phyloP scores from a whole-genome alignment of 805 yeast genomes.

The Lipomyces oligophaga region DNA sequence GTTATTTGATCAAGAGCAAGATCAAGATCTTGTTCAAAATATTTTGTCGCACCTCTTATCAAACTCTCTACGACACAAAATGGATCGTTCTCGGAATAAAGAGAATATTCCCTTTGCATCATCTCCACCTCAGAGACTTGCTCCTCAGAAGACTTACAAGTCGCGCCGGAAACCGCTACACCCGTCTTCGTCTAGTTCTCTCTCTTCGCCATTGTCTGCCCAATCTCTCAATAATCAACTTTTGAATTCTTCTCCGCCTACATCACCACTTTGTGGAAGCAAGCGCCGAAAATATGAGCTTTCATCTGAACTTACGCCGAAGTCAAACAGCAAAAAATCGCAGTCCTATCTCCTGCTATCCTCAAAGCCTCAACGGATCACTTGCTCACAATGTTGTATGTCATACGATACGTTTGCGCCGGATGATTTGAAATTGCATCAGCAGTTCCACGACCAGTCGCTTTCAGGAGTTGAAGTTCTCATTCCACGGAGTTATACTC shows the following conservation, averaged over 20 bases:
- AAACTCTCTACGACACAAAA: too few relatives aligned
- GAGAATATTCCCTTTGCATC: too few relatives aligned
- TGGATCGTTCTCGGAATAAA: too few relatives aligned
- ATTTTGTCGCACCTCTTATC: too few relatives aligned
- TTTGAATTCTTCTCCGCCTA: too few relatives aligned
- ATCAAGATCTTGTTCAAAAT: too few relatives aligned
- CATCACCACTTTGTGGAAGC: background rate
- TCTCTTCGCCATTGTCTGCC: conserved; percentile 3
- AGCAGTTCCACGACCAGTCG: conserved; percentile 46
- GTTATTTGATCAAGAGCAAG: too few relatives aligned
- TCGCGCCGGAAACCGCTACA: background rate
- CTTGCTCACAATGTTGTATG: conserved; percentile 54
- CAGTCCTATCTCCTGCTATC: conserved; percentile 28
- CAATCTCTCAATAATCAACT: too few relatives aligned
- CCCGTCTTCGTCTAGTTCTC: background rate
- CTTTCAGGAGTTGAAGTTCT: conserved; percentile 46
- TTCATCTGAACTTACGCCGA: background rate
- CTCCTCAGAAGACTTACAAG: background rate
- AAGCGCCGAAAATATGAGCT: background rate
- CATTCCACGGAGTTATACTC: conserved; percentile 3
- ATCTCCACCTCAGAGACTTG: background rate
- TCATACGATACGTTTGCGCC: conserved; percentile 44
- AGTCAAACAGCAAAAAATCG: background rate
- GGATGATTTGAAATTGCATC: conserved; percentile 46
- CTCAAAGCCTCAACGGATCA: conserved; percentile 27